Evolutionary conservation across 768 basidiomycete genomes (phyloP).

Genomic region (Fomitopsis serialis): DNA sequence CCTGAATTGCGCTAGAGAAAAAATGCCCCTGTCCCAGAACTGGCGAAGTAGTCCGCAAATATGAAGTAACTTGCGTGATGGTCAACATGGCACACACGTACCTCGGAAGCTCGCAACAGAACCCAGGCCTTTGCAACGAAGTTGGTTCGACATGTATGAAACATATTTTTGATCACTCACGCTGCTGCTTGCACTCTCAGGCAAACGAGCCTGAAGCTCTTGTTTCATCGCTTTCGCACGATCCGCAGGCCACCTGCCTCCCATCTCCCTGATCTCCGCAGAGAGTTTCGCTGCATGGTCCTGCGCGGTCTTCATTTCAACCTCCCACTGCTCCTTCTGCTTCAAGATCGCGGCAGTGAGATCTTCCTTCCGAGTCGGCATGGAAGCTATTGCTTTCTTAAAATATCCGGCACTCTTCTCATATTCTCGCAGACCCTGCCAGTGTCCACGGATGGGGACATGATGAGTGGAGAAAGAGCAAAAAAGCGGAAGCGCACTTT

Average conservation of each 20-base stretch:
- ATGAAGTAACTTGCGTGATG: too few species aligned
- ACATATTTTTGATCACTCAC: constrained; percentile 1
- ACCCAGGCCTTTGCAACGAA: neutral
- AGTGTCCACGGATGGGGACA: too few species aligned
- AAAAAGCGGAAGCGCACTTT: neutral
- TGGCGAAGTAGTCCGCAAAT: neutral
- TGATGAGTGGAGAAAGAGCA: neutral
- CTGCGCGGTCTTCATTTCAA: neutral
- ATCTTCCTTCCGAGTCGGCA: neutral
- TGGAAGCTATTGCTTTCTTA: neutral
- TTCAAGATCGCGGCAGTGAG: neutral
- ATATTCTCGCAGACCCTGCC: neutral
- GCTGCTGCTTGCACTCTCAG: constrained; percentile 3
- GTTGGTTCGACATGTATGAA: neutral
- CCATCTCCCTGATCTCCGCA: neutral
- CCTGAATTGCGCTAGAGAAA: too few species aligned
- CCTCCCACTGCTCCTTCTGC: constrained; percentile 1
- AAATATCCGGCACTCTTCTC: neutral
- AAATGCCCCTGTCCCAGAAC: neutral
- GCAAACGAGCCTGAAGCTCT: neutral
- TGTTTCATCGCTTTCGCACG: neutral
- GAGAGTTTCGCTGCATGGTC: neutral
- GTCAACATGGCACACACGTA: neutral
- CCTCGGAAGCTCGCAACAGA: neutral
- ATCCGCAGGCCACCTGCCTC: neutral